Evolutionary conservation across 495 filamentous ascomycete species (phyloP).

Genomic region (Massariosphaeria phaeospora): DNA sequence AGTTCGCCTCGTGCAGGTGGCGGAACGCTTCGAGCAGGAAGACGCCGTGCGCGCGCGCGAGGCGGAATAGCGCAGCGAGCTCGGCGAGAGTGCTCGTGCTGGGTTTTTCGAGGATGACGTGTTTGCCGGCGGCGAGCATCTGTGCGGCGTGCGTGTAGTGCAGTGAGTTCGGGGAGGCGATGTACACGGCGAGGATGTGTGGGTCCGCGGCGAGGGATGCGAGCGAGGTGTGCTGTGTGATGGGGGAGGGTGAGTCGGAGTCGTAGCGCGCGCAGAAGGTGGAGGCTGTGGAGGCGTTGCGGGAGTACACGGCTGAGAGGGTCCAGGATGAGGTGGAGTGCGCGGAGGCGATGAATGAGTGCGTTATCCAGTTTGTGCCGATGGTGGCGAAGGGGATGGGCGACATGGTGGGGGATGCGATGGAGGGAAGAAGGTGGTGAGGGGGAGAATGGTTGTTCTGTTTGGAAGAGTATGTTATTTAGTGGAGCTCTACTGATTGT

Average conservation of each 20-base stretch:
- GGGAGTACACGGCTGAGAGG: slow-evolving; percentile 39
- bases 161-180: slow-evolving; percentile 48
- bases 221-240: slow-evolving; percentile 35
- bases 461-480: too few relatives aligned
- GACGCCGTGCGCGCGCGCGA: slow-evolving; percentile 53
- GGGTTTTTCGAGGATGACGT: slow-evolving; percentile 87
- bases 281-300: slow-evolving; percentile 32
- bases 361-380: slow-evolving; percentile 41
- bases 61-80: slow-evolving; percentile 61
- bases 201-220: slow-evolving; percentile 38
- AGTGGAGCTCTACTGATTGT: neutral
- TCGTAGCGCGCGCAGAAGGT: slow-evolving; percentile 30
- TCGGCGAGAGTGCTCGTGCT: slow-evolving; percentile 70
- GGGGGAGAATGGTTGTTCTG: neutral
- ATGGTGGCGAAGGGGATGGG: slow-evolving; percentile 28
- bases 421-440: neutral
- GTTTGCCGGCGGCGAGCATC: slow-evolving; percentile 69
- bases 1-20: slow-evolving; percentile 57
- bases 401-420: slow-evolving; percentile 10
- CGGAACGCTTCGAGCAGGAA: slow-evolving; percentile 40
- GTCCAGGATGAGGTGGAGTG: slow-evolving; percentile 35
- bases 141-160: slow-evolving; percentile 63
- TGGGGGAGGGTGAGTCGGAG: slow-evolving; percentile 17
- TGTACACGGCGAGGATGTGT: slow-evolving; percentile 46
- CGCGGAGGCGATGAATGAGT: slow-evolving; percentile 37